Evolutionary conservation across 805 yeast species (phyloP).

Genomic region (Maudiozyma serrabonitensis): DNA sequence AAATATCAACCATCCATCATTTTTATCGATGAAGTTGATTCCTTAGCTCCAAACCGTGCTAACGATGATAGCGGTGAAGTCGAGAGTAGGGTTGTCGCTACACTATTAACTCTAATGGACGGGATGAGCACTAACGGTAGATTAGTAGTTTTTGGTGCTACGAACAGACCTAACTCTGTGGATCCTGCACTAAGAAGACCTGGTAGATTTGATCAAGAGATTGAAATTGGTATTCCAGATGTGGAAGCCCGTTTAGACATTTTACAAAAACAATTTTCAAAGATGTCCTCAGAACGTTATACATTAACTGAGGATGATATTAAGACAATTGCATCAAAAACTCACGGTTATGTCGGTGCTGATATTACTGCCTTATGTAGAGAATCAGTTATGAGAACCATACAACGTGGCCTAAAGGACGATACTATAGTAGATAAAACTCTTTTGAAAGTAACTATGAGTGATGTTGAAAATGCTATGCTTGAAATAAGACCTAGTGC

Average conservation of each 20-base stretch:
- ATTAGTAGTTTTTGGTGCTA: constrained; percentile 63
- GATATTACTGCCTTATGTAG: constrained; percentile 81
- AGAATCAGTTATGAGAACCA: constrained; percentile 80
- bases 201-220: constrained; percentile 82
- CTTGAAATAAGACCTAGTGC: constrained; percentile 88
- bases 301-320: constrained; percentile 46
- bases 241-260: constrained; percentile 69
- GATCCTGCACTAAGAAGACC: constrained; percentile 75
- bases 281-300: constrained; percentile 37
- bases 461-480: constrained; percentile 64
- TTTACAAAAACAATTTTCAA: constrained; percentile 47
- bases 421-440: constrained; percentile 16
- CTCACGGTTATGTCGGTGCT: constrained; percentile 98
- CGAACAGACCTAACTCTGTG: constrained; percentile 58
- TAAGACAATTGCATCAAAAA: constrained; percentile 54
- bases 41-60: constrained; percentile 75
- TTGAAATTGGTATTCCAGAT: constrained; percentile 89
- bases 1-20: constrained; percentile 80
- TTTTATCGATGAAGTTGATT: constrained; percentile 88
- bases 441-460: constrained; percentile 37
- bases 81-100: constrained; percentile 84
- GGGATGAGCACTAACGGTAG: constrained; percentile 58
- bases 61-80: constrained; percentile 85
- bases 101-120: constrained; percentile 74
- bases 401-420: constrained; percentile 46